Conservation (phyloP, 768 basidiomycete genomes). For the Amanita polypyramis region DNA sequence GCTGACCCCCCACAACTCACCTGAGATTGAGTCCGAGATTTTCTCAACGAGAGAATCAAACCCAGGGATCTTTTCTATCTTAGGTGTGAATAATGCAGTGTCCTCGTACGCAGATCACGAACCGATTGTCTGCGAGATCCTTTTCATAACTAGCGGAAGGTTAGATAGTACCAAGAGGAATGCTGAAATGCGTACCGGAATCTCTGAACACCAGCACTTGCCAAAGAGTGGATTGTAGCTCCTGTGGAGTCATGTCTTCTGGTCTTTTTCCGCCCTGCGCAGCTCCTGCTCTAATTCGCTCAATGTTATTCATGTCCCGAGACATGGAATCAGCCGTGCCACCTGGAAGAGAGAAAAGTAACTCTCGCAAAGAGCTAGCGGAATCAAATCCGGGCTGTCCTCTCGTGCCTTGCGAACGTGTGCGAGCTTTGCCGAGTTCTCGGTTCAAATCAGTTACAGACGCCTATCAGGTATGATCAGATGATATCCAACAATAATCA, state of each 20-base stretch:
- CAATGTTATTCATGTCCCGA: conserved; percentile 67
- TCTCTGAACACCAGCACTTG: conserved; percentile 81
- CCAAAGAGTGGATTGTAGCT: conserved; percentile 77
- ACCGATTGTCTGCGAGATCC: conserved; percentile 68
- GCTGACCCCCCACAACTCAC: conserved; percentile 23
- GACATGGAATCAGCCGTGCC: conserved; percentile 48
- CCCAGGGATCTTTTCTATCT: conserved; percentile 74
- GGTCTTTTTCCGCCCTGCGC: conserved; percentile 59
- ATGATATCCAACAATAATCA: not conserved
- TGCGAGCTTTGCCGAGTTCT: conserved; percentile 62
- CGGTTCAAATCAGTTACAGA: conserved; percentile 84
- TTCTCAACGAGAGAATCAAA: conserved; percentile 67
- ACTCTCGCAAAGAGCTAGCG: conserved; percentile 41
- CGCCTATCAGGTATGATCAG: conserved; percentile 31
- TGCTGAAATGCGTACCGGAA: conserved; percentile 33
- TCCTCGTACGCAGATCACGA: conserved; percentile 8
- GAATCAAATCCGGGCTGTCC: conserved; percentile 26
- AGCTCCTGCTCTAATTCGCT: conserved; percentile 53
- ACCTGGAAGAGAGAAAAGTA: conserved; percentile 57
- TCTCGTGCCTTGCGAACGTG: conserved; percentile 18
- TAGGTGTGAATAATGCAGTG: not conserved
- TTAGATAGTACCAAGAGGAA: not conserved
- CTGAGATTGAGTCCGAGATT: conserved; percentile 60
- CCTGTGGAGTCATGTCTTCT: conserved; percentile 80
- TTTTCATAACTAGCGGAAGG: conserved; percentile 52